Percentiles rank a stretch among this genome's conserved stretches.
These are phyloP conservation scores for Chlorella sp. DNA, from an alignment of 139 green algal species.

Conservation along the genomic window DNA sequence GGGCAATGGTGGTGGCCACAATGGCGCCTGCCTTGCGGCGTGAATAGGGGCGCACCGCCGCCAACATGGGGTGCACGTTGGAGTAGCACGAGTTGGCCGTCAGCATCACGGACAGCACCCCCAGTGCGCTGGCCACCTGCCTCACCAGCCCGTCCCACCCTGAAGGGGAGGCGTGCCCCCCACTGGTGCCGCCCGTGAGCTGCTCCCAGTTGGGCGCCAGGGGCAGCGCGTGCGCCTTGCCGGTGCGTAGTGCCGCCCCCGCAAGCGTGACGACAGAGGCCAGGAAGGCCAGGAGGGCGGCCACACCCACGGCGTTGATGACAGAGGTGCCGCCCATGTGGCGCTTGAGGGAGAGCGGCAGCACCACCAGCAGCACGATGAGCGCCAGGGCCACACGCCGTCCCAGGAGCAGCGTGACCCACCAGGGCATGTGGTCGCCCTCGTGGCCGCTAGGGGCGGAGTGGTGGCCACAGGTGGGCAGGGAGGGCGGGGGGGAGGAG, in stretches of 20 bases:
- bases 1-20: not conserved
- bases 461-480: no score
- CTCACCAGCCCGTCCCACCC: no score
- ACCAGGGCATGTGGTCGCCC: no score
- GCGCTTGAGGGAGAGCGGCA: not conserved
- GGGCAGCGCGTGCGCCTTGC: not conserved
- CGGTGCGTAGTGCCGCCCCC: not conserved
- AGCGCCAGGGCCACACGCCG: not conserved
- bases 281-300: not conserved
- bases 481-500: no score
- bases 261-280: not conserved
- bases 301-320: not conserved
- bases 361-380: not conserved
- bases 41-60: not conserved
- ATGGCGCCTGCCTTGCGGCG: not conserved
- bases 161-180: no score
- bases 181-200: no score
- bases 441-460: no score
- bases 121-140: no score
- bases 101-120: slow-evolving; percentile 4
- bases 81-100: not conserved
- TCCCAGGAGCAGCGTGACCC: no score
- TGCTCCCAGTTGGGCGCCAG: not conserved
- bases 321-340: not conserved
- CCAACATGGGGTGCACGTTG: not conserved